phyloP scores from a whole-genome alignment of 306 rosid genomes.

The Citrullus mucosospermus region DNA sequence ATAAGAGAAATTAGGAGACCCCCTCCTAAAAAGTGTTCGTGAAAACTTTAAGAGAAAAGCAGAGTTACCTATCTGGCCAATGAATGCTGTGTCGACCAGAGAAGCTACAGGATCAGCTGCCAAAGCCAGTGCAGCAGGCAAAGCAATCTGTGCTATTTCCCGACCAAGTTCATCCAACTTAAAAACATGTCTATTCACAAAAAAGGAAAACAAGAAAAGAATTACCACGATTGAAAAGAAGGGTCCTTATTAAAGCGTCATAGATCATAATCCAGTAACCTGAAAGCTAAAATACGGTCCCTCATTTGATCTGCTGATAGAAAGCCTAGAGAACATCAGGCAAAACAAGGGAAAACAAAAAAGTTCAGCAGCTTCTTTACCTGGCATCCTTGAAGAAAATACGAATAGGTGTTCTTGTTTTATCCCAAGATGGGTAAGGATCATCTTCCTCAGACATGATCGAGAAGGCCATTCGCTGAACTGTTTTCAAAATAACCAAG shows the following conservation, averaged over 20 bases:
- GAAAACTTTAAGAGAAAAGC: background rate
- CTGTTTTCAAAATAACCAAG: background rate
- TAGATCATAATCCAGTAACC: background rate
- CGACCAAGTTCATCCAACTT: conserved; percentile 56
- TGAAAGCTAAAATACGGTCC: background rate
- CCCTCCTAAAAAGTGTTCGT: background rate
- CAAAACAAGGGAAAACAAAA: background rate
- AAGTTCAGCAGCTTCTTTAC: conserved; percentile 15
- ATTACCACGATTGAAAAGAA: background rate
- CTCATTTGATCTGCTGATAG: background rate
- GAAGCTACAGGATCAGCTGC: conserved; percentile 96
- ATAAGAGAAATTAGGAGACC: background rate
- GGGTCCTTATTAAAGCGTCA: background rate
- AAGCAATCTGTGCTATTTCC: conserved; percentile 70
- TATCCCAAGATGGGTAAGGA: conserved; percentile 26
- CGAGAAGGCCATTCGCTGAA: conserved; percentile 10
- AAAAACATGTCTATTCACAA: conserved; percentile 19
- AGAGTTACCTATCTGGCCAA: conserved; percentile 70
- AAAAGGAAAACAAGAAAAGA: background rate
- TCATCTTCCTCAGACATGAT: conserved; percentile 41
- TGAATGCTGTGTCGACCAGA: conserved; percentile 83
- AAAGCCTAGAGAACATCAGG: background rate
- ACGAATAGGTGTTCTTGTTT: conserved; percentile 32
- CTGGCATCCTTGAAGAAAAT: conserved; percentile 60
- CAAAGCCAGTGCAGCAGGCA: conserved; percentile 86